Evolutionary conservation across 2,329 filamentous ascomycete genomes (phyloP), one percentile per base, ranked within the genome.

Genomic region (Colletotrichum sp.): DNA sequence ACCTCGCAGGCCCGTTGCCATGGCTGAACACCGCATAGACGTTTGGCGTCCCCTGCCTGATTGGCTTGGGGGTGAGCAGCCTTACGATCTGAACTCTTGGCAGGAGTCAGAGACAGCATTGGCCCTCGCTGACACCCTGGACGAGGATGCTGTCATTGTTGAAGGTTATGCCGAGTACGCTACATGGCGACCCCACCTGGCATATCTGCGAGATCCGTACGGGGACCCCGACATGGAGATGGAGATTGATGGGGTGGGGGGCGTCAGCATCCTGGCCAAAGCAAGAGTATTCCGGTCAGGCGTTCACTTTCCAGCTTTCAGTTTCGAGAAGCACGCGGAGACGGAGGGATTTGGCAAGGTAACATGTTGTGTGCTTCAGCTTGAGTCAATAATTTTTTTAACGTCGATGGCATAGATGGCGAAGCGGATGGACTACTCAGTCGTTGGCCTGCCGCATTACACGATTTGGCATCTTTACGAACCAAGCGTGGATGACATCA

Each of bases 391-490:
- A 9, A 13, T 30, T n/a, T 16, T 66, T 44, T 75, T 79, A 65
- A 80, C 27, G 15, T 19, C 16, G 29, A 22, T 59, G 25, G 8
- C 52, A 59, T 77, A 98, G 96, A 99, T 99, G 97, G 95, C 97
- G 19, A 97, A 95, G 85, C 93, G 95, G 76, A 99, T 99, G 97
- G 90, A 94, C 76, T 99, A 95, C 82, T 98, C 96, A 0, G 97
- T 99, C 22, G 94, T 99, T 75, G 97, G 97, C 36, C 90, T 99
- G 63, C 97, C 97, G 8, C 97, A 99, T 84, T 99, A 99, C 85
- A 98, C 96, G 1, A 98, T 99, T 79, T 99, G 97, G 97, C 97
- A 99, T 93, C 89, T 99, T 82, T 99, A 99, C 88, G 97, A 99
- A 85, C 97, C 97, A n/a, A 98, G 95, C 81, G 95, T 98, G 19